Base-by-base conservation (phyloP, 148 eudicot genomes). In the Bassia scoparia region DNA sequence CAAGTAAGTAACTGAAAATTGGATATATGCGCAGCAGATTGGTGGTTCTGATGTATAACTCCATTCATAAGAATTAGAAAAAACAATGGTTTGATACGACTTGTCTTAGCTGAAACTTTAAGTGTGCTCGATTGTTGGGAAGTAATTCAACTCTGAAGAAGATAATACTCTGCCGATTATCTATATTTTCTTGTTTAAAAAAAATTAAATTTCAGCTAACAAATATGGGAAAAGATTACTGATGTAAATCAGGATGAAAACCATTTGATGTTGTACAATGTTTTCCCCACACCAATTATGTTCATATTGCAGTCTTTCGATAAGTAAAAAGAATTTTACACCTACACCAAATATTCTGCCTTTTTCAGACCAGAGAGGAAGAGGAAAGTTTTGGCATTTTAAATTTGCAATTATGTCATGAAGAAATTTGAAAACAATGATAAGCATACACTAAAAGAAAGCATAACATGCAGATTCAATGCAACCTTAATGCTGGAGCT, bases 401-500 rank as follows among this genome's bases (percentile, higher is more conserved):
- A 53, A 6, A 58, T 18, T 58, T 27, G 21, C 53, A 58, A 58
- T 29, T 14, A 12, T 26, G 12, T 11, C 29, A 13, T 58, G 2
- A 58, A 26, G 0, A 3, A 60, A 7, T 60, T 2, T 60, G n/a
- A n/a, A n/a, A n/a, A n/a, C n/a, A n/a, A n/a, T 60, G 66, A 20
- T 18, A 18, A 33, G 44, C 43, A 65, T 41, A n/a, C 24, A 65
- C 50, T 65, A 23, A 65, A 24, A 4, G 5, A 38, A 41, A 41
- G 29, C 26, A 10, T 21, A 62, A 33, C 6, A 33, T 67, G 70
- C 88, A 95, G 97, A 63, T 95, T 95, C 80, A 91, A 95, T 73
- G 96, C 97, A 11, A 88, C 88, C 37, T 38, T 89, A 49, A 89
- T 95, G 98, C 81, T 95, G 78, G 97, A 95, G 79, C 87, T 49